phyloP scores from a whole-genome alignment of 1,139 yeast species.

The Debaryomyces robertsiae region DNA sequence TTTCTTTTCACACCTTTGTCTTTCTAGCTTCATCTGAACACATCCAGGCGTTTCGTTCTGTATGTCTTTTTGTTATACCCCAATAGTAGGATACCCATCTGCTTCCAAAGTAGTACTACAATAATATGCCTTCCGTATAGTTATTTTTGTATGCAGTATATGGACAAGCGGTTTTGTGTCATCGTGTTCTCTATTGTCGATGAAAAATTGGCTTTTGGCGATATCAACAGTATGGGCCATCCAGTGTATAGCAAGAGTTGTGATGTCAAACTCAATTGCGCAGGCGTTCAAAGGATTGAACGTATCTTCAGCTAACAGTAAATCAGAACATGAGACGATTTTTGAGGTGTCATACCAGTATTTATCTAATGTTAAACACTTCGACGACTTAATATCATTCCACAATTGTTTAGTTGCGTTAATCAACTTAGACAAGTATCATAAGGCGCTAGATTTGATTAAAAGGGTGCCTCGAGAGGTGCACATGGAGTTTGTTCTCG shows the following conservation, averaged over 20 bases:
- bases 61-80: not conserved
- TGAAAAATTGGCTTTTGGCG: slow-evolving; percentile 2
- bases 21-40: not conserved
- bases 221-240: not conserved
- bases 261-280: slow-evolving; percentile 44
- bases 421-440: slow-evolving; percentile 71
- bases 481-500: slow-evolving; percentile 47
- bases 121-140: not conserved
- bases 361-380: slow-evolving; percentile 42
- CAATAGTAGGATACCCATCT: slow-evolving; percentile 5
- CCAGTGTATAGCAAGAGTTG: not conserved
- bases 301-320: slow-evolving; percentile 27
- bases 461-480: slow-evolving; percentile 40
- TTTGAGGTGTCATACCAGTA: slow-evolving; percentile 47
- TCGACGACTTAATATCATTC: slow-evolving; percentile 53
- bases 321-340: slow-evolving; percentile 42
- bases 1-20: not conserved
- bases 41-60: not conserved
- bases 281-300: slow-evolving; percentile 48
- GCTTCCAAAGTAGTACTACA: not conserved
- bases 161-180: slow-evolving; percentile 1
- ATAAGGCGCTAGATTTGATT: slow-evolving; percentile 54
- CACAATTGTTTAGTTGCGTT: slow-evolving; percentile 67
- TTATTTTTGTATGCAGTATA: slow-evolving; percentile 4
- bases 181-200: slow-evolving; percentile 3